Percentiles rank a stretch among this genome's conserved stretches.
Evolutionary conservation across 192 early-diverging fungal species (phyloP).

Genomic region (Backusella psychrophila): DNA sequence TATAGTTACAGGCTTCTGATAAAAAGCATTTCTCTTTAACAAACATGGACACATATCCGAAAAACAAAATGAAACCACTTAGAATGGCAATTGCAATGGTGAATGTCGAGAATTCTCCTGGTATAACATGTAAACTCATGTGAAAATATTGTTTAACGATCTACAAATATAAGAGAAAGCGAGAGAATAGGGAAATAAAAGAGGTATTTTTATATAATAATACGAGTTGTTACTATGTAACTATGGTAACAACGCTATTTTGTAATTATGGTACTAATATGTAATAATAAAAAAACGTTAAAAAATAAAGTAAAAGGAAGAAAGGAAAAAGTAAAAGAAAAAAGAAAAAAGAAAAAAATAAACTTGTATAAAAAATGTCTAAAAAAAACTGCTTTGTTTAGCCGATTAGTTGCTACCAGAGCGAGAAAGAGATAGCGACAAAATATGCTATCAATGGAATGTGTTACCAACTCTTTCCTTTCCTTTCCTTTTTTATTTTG

Average conservation of each 20-base stretch:
- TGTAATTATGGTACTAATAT: neutral
- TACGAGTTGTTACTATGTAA: neutral
- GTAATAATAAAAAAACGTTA: neutral
- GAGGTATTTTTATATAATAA: neutral
- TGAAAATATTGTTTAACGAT: neutral
- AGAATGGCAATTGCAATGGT: conserved; percentile 54
- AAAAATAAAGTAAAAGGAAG: neutral
- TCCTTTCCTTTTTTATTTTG: neutral
- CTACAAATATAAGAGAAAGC: neutral
- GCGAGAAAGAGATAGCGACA: neutral
- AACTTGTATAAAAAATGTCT: neutral
- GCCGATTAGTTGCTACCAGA: neutral
- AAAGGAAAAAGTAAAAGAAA: neutral
- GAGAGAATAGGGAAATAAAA: neutral
- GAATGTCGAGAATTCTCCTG: conserved; percentile 38
- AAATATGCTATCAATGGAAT: neutral
- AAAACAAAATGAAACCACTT: conserved; percentile 69
- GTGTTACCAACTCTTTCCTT: neutral
- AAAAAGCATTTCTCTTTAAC: conserved; percentile 69
- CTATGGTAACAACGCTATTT: neutral
- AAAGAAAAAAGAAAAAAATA: neutral
- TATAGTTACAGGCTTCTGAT: conserved; percentile 66
- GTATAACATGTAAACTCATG: conserved; percentile 22
- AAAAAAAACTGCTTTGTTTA: neutral
- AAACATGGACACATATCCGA: conserved; percentile 69